Evolutionary conservation across 2,329 filamentous ascomycete species (phyloP), one percentile per base, ranked within the genome.

Genomic region (Elsinoe arachidis): DNA sequence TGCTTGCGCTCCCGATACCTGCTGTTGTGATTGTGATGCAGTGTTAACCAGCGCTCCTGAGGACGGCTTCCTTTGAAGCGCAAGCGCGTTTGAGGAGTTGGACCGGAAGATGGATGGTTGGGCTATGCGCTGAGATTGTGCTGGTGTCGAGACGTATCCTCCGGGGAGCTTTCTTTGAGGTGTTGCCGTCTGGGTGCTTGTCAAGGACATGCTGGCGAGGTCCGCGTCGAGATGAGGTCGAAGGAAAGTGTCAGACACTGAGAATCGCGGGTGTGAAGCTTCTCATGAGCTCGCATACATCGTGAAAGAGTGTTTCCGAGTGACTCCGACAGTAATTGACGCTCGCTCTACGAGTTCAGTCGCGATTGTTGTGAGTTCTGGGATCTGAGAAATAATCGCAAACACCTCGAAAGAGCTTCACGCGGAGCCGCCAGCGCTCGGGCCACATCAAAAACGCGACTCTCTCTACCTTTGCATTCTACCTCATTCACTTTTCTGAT

Each of bases 11-110:
- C 49, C 33, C 37, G 46, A 33, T 26, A 44, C 38, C 9, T 51
- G 19, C 34, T 23, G 30, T 26, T 21, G 21, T 34, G 30, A 30
- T 53, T 58, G 59, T 14, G 52, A 26, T 12, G 60, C 15, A n/a
- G 17, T 26, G 23, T 49, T 21, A 37, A 49, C 60, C 59, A 57
- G 59, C 33, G 52, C 56, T 56, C 43, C 59, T 38, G 54, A 61
- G 33, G 53, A 59, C 30, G 58, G 59, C 21, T 43, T 55, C 47
- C 54, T 41, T 44, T 53, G 38, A 19, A 43, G 59, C 19, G 26
- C 47, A 3, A 58, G 26, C 2, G 56, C 47, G 34, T 49, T 44
- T 12, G 56, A 46, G 23, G 58, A 51, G 43, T 53, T 44, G 33
- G 49, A 55, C 17, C 55, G 44, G 34, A 60, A 60, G n/a, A 58